These are phyloP conservation scores for Zygotorulaspora sp. DNA, from an alignment of 805 yeast species.

Conservation along the genomic window DNA sequence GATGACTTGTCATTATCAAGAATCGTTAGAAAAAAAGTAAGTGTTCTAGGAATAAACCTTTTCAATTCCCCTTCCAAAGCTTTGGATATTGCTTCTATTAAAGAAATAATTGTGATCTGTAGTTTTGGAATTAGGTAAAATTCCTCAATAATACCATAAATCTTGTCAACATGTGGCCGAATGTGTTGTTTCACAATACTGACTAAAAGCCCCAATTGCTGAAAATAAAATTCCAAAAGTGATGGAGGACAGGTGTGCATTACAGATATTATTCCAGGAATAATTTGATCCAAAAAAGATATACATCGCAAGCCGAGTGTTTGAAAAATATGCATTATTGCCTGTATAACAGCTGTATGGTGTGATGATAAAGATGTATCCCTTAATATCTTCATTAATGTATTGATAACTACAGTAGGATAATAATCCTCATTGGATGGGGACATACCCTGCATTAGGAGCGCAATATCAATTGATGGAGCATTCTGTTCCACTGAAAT, in stretches of 20 bases:
- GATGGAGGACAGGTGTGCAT: slow-evolving; percentile 78
- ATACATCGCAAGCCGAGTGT: slow-evolving; percentile 86
- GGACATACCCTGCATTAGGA: slow-evolving; percentile 89
- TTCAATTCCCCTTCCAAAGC: slow-evolving; percentile 93
- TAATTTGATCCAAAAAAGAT: slow-evolving; percentile 78
- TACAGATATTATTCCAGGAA: slow-evolving; percentile 81
- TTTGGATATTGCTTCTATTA: slow-evolving; percentile 77
- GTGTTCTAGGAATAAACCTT: slow-evolving; percentile 67
- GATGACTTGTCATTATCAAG: slow-evolving; percentile 67
- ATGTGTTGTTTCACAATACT: slow-evolving; percentile 85
- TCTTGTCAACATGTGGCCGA: slow-evolving; percentile 70
- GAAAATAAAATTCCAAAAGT: slow-evolving; percentile 81
- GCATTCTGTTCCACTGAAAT: slow-evolving; percentile 68
- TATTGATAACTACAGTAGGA: slow-evolving; percentile 89
- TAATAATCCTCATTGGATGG: slow-evolving; percentile 91
- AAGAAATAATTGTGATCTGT: slow-evolving; percentile 72
- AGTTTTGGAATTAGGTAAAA: slow-evolving; percentile 59
- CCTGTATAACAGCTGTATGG: slow-evolving; percentile 90
- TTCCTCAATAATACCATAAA: slow-evolving; percentile 70
- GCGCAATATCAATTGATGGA: slow-evolving; percentile 84
- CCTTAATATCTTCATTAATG: slow-evolving; percentile 74
- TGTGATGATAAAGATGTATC: slow-evolving; percentile 82
- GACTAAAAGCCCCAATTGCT: slow-evolving; percentile 76
- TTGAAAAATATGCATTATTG: slow-evolving; percentile 85
- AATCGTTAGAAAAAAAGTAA: slow-evolving; percentile 70